Evolutionary conservation across 2,329 filamentous ascomycete species (phyloP).

Genomic region (Fusarium virguliforme): DNA sequence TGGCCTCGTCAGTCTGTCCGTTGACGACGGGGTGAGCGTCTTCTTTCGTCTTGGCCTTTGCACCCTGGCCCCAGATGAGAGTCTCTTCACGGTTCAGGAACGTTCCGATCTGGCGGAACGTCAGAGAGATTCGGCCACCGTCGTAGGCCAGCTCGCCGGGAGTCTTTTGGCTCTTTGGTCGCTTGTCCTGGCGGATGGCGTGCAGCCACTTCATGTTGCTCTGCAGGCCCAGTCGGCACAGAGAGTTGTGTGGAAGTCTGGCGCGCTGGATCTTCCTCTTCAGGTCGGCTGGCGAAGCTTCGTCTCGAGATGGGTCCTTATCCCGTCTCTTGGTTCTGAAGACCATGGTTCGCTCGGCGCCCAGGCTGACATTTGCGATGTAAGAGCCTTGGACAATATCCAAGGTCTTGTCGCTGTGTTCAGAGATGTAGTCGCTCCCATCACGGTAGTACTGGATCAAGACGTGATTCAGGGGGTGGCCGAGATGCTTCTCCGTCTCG

Average conservation of each 20-base stretch:
- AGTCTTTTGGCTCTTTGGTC: slow-evolving; percentile 77
- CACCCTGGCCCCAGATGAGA: slow-evolving; percentile 93
- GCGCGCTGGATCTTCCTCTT: slow-evolving; percentile 76
- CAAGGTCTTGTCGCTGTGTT: slow-evolving; percentile 97
- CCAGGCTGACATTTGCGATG: slow-evolving; percentile 95
- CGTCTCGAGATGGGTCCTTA: slow-evolving; percentile 56
- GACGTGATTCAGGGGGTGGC: slow-evolving; percentile 90
- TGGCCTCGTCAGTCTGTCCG: slow-evolving; percentile 76
- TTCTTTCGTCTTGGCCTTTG: slow-evolving; percentile 75
- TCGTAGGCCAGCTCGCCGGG: slow-evolving; percentile 79
- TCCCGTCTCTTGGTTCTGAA: slow-evolving; percentile 83
- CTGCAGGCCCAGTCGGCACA: slow-evolving; percentile 84
- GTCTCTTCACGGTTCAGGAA: slow-evolving; percentile 78
- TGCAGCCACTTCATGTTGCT: slow-evolving; percentile 94
- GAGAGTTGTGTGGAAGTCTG: slow-evolving; percentile 87
- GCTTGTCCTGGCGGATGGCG: slow-evolving; percentile 90
- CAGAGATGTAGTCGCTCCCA: slow-evolving; percentile 92
- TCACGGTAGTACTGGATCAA: slow-evolving; percentile 94
- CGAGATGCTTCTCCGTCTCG: slow-evolving; percentile 79
- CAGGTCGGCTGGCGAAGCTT: slow-evolving; percentile 22
- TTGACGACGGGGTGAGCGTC: slow-evolving; percentile 77
- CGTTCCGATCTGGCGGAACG: slow-evolving; percentile 91
- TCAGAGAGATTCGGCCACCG: slow-evolving; percentile 89
- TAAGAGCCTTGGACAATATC: slow-evolving; percentile 87
- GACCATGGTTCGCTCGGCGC: slow-evolving; percentile 90